Base-by-base conservation (phyloP, 2,329 filamentous ascomycete genomes). In the Aureobasidium vineae region DNA sequence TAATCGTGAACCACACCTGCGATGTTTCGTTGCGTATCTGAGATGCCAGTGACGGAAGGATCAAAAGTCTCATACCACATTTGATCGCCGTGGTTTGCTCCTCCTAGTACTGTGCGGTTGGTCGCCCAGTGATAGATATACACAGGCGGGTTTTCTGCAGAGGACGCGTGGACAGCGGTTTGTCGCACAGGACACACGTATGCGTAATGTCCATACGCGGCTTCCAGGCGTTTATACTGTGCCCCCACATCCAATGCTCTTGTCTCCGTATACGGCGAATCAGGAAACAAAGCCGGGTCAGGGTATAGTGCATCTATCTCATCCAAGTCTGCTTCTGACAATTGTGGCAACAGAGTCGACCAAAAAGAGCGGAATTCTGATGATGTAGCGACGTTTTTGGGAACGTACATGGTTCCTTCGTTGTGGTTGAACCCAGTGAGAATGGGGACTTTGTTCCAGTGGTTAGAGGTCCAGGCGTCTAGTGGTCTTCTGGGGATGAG, bases 351-450 rank as follows among this genome's bases (percentile, higher is more conserved):
- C 11, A 92, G 81, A 0, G 76, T 79, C 0, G 76, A 74, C 79
- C 90, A 90, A 75, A 91, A 90, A 2, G 74, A 67, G 3, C 79
- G 79, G 73, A 90, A 88, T 13, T 87, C 81, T 0, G 74, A 76
- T 13, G 82, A 77, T 2, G 78, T 79, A 16, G 79, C 76, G 63
- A 83, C 79, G 7, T 74, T 70, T 16, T 78, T 74, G 0, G 87
- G 83, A 0, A 90, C 84, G 72, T 91, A 91, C 43, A 81, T 74
- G 0, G 86, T 82, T 19, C 88, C 89, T 74, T 92, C 89, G 71
- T 91, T 87, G 45, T 85, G 84, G 75, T 87, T 88, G 79, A 87
- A 91, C 8, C 89, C 89, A 0, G 88, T 90, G 57, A 92, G 77
- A 57, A 91, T 82, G 8, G 87, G 85, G 8, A 88, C 79, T 69